These are phyloP conservation scores for Pseudogymnoascus sp. DNA, from an alignment of 2,329 filamentous ascomycete species.

Conservation along the genomic window DNA sequence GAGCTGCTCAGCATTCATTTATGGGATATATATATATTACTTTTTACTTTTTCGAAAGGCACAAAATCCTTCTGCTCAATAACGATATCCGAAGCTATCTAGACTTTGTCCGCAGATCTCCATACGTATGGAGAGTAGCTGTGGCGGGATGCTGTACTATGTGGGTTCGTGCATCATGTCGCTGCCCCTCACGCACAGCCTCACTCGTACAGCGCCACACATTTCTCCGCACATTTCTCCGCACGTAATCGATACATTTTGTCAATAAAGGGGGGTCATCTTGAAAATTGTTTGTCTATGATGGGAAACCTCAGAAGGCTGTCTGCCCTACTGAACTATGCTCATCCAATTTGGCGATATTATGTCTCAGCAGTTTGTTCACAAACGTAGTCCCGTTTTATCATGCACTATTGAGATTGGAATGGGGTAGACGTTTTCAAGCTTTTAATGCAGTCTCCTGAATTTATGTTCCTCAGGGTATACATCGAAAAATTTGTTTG, in stretches of 20 bases:
- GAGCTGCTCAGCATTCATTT: not conserved
- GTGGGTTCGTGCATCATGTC: not conserved
- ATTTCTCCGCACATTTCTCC: not conserved
- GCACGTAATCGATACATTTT: not conserved
- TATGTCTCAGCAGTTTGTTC: not conserved
- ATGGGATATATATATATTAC: not conserved
- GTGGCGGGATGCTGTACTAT: not conserved
- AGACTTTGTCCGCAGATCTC: not conserved
- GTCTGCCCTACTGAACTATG: not conserved
- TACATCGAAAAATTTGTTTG: constrained; percentile 8
- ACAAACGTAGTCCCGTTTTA: not conserved
- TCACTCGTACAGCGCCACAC: not conserved
- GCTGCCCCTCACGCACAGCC: not conserved
- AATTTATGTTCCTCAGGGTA: constrained; percentile 6
- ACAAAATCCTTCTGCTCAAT: not conserved
- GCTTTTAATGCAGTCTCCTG: constrained; percentile 7
- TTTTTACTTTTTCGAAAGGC: not conserved
- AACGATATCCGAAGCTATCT: not conserved
- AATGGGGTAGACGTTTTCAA: not conserved
- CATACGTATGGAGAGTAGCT: not conserved
- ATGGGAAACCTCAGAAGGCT: not conserved
- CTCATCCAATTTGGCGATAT: not conserved
- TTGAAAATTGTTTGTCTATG: not conserved
- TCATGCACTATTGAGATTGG: not conserved
- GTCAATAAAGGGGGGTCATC: not conserved